These are phyloP conservation scores for Colletotrichum zoysiae DNA, from an alignment of 2,329 filamentous ascomycete species.

Conservation along the genomic window DNA sequence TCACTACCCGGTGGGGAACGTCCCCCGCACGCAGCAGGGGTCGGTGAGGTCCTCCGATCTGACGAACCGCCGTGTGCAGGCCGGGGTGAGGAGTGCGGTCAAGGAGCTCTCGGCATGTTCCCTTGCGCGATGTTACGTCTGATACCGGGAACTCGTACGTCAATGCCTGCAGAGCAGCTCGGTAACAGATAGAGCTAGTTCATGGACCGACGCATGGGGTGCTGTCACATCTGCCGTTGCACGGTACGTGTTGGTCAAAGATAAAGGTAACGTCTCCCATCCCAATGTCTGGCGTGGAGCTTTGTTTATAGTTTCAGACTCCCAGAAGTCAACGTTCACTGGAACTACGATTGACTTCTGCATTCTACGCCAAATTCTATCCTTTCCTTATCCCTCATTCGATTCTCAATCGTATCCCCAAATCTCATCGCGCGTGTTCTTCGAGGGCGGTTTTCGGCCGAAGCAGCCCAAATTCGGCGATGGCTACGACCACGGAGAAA, in stretches of 20 bases:
- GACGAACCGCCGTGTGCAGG: neutral
- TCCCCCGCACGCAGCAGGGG: constrained; percentile 33
- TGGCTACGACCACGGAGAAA: constrained; percentile 30
- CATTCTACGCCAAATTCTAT: neutral
- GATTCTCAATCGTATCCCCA: too few species aligned
- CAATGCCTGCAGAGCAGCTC: constrained; percentile 13
- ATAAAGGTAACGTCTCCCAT: constrained; percentile 33
- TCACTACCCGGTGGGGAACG: constrained; percentile 5
- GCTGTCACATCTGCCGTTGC: constrained; percentile 3
- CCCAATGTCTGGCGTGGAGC: neutral
- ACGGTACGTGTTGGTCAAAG: neutral
- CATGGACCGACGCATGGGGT: neutral
- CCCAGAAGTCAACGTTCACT: neutral
- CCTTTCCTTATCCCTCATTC: too few species aligned
- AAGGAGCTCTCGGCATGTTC: constrained; percentile 13
- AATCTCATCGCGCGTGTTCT: neutral
- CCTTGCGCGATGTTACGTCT: constrained; percentile 19
- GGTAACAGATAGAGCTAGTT: constrained; percentile 9
- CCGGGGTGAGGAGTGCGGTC: neutral
- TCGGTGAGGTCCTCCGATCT: constrained; percentile 43
- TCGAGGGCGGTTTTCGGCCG: neutral
- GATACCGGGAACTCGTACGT: constrained; percentile 14
- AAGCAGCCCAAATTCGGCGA: neutral
- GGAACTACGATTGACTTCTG: neutral
- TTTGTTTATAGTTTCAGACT: neutral